Conservation (phyloP, 768 basidiomycete genomes). For the Tulasnella sp. region DNA sequence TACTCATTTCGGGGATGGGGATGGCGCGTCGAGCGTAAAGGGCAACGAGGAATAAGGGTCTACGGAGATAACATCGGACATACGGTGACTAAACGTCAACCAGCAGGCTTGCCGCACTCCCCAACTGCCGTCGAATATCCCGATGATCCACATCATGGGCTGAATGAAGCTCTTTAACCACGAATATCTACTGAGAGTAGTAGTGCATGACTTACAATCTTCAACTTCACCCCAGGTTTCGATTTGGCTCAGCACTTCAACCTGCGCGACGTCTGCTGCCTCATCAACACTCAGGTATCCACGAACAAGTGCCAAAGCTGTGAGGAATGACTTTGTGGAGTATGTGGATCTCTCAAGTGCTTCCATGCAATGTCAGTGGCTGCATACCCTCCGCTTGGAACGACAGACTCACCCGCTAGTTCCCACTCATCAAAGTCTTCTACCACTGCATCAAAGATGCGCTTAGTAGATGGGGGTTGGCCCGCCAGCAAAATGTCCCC, state of each 20-base stretch:
- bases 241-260: conserved; percentile 93
- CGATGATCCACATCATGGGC: conserved; percentile 98
- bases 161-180: conserved; percentile 28
- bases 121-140: conserved; percentile 77
- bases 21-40: neutral
- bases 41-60: neutral
- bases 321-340: conserved; percentile 80
- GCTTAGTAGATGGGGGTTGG: conserved; percentile 58
- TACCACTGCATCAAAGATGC: conserved; percentile 45
- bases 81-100: conserved; percentile 2
- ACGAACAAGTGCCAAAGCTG: conserved; percentile 71
- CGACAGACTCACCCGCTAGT: conserved; percentile 77
- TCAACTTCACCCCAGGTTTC: conserved; percentile 99
- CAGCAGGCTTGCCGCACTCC: conserved; percentile 59
- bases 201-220: conserved; percentile 65
- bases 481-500: conserved; percentile 55
- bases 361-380: conserved; percentile 24
- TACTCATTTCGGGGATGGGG: neutral
- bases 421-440: conserved; percentile 66
- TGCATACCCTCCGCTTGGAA: too few relatives aligned
- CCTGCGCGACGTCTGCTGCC: conserved; percentile 72
- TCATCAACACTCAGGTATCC: conserved; percentile 67
- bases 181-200: neutral
- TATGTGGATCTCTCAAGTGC: conserved; percentile 88
- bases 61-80: neutral